phyloP scores from a whole-genome alignment of 371 early-diverging fungal species.

The Actinomortierella ambigua region DNA sequence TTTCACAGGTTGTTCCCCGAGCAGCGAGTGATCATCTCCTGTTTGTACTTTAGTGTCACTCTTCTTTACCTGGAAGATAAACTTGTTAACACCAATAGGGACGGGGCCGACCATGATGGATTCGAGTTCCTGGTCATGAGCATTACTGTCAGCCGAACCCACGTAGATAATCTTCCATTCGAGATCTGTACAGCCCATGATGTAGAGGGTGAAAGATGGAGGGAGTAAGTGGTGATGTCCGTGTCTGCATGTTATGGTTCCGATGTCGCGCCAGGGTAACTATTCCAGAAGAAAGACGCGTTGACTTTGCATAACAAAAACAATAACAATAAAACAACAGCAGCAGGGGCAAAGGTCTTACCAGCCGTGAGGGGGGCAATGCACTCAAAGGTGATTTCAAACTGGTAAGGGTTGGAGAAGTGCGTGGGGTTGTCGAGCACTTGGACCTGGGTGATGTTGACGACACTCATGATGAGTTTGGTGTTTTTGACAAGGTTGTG shows the following conservation, averaged over 20 bases:
- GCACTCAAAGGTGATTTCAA: slow-evolving; percentile 98
- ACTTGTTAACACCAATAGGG: slow-evolving; percentile 95
- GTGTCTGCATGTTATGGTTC: no score
- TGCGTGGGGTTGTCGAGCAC: slow-evolving; percentile 84
- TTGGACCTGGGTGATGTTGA: slow-evolving; percentile 85
- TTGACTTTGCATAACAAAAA: not conserved
- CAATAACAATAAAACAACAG: slow-evolving; percentile 9
- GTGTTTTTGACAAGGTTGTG: not conserved
- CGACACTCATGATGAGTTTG: slow-evolving; percentile 75
- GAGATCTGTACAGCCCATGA: slow-evolving; percentile 67
- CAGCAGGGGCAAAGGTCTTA: slow-evolving; percentile 44
- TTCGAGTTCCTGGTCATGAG: slow-evolving; percentile 93
- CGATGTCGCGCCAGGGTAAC: no score
- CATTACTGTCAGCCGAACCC: slow-evolving; percentile 81
- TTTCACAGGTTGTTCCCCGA: no score
- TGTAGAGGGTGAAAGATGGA: not conserved
- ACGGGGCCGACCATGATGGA: slow-evolving; percentile 96
- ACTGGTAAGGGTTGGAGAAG: slow-evolving; percentile 81
- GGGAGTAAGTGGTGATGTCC: no score
- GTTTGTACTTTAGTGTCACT: no score
- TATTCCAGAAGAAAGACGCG: no score
- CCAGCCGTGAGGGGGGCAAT: slow-evolving; percentile 86
- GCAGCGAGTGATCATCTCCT: no score
- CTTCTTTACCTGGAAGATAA: slow-evolving; percentile 81
- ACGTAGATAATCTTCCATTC: slow-evolving; percentile 98